A percentile compares a stretch with the other conserved stretches of the same genome.
Evolutionary conservation across 2,329 filamentous ascomycete species (phyloP).

Genomic region (Colletotrichum destructivum): DNA sequence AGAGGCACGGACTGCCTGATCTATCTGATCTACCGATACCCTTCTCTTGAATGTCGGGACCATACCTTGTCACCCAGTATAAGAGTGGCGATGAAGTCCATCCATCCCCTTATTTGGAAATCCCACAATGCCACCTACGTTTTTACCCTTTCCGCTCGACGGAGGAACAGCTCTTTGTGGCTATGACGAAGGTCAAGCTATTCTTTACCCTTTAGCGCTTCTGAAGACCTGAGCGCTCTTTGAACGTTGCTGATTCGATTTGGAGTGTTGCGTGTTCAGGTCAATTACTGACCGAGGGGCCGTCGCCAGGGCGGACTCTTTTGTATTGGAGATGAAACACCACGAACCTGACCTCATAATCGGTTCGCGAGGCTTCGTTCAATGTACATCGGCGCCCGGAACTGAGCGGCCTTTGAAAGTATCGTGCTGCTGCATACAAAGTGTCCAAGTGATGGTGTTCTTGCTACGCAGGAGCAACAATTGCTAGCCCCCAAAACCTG

Average conservation of each 20-base stretch:
- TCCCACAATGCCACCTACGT: too few relatives aligned
- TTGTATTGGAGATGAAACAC: not conserved
- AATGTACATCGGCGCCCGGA: not conserved
- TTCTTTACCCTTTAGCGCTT: too few relatives aligned
- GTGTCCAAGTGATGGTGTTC: not conserved
- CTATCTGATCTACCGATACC: too few relatives aligned
- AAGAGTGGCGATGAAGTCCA: too few relatives aligned
- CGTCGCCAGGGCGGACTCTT: not conserved
- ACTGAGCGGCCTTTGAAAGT: not conserved
- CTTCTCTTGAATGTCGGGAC: too few relatives aligned
- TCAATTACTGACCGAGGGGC: too few relatives aligned
- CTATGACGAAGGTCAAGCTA: too few relatives aligned
- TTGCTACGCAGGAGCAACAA: not conserved
- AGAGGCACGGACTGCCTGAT: too few relatives aligned
- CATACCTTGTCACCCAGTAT: too few relatives aligned
- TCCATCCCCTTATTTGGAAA: too few relatives aligned
- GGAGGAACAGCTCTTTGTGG: not conserved
- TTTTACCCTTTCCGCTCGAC: not conserved
- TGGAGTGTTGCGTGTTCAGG: not conserved
- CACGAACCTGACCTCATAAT: not conserved
- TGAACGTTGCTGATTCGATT: not conserved
- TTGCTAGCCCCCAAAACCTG: not conserved
- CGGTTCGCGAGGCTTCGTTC: not conserved
- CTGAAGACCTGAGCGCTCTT: too few relatives aligned
- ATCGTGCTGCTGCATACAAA: not conserved